Conservation (phyloP, 1,284 basidiomycete genomes). For the Tremellales sp. region DNA sequence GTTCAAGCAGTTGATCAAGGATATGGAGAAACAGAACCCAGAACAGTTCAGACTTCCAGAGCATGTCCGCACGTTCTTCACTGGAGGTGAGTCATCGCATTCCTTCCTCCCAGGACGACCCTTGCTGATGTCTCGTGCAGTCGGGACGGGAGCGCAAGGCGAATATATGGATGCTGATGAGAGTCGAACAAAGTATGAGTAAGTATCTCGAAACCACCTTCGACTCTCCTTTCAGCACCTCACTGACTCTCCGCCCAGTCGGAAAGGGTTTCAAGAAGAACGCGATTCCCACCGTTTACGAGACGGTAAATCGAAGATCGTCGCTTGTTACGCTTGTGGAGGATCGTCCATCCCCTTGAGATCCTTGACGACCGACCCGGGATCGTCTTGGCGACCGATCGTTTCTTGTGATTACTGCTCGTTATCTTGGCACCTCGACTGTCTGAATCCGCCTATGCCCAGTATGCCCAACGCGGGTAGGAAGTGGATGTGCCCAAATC, state of each 20-base stretch:
- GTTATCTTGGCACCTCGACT: slow-evolving; percentile 96
- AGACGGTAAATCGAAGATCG: slow-evolving; percentile 73
- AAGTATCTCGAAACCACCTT: slow-evolving; percentile 10
- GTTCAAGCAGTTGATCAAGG: slow-evolving; percentile 31
- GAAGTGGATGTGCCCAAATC: slow-evolving; percentile 99
- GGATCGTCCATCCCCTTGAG: slow-evolving; percentile 59
- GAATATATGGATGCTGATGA: slow-evolving; percentile 74
- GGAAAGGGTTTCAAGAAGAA: slow-evolving; percentile 82
- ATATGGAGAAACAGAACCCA: slow-evolving; percentile 48
- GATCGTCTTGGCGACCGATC: slow-evolving; percentile 55
- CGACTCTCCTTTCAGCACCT: not conserved
- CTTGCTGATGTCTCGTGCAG: slow-evolving; percentile 49
- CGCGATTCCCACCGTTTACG: slow-evolving; percentile 83
- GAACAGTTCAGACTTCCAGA: slow-evolving; percentile 80
- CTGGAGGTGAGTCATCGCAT: slow-evolving; percentile 47
- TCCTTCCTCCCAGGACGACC: not conserved
- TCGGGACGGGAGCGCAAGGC: slow-evolving; percentile 67
- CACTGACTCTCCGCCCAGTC: slow-evolving; percentile 56
- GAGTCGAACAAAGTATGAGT: slow-evolving; percentile 69
- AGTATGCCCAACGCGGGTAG: slow-evolving; percentile 78
- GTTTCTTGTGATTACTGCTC: slow-evolving; percentile 94
- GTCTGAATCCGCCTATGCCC: slow-evolving; percentile 82
- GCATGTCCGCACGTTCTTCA: slow-evolving; percentile 80
- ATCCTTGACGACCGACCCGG: slow-evolving; percentile 34
- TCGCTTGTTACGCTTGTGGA: slow-evolving; percentile 86